Evolutionary conservation across 352 stramenopile species (phyloP).

Genomic region (Pythium insidiosum): DNA sequence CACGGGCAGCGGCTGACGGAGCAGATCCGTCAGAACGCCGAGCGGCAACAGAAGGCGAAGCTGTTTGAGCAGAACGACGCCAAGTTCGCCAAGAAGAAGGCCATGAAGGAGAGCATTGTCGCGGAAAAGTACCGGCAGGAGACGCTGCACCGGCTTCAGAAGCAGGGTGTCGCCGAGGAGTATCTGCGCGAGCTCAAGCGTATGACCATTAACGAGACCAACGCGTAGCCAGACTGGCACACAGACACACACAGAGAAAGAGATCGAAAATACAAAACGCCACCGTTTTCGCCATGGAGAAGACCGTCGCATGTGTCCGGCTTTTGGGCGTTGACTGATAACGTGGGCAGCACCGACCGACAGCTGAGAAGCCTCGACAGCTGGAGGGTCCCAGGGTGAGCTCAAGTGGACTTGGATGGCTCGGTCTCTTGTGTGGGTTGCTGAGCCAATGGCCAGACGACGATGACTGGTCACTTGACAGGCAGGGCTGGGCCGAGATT

Average conservation of each 20-base stretch:
- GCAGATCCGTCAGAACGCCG: slow-evolving; percentile 54
- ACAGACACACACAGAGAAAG: slow-evolving; percentile 50
- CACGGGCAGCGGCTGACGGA: slow-evolving; percentile 30
- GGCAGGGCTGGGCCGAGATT: too few species aligned
- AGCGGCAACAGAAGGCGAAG: slow-evolving; percentile 42
- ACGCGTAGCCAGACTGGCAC: too few species aligned
- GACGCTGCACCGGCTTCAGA: slow-evolving; percentile 50
- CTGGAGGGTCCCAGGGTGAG: too few species aligned
- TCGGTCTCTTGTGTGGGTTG: too few species aligned
- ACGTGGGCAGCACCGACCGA: too few species aligned
- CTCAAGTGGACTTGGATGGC: too few species aligned
- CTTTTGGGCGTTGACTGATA: too few species aligned
- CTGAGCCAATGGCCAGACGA: too few species aligned
- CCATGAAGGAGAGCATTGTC: slow-evolving; percentile 61
- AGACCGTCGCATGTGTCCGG: too few species aligned
- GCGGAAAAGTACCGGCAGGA: slow-evolving; percentile 66
- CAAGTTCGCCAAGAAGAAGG: slow-evolving; percentile 68
- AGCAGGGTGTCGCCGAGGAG: slow-evolving; percentile 52
- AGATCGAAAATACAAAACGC: slow-evolving; percentile 14
- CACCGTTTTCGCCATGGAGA: background rate
- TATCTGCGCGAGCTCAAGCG: slow-evolving; percentile 58
- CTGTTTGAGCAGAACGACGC: slow-evolving; percentile 61
- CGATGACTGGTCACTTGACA: too few species aligned
- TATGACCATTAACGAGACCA: slow-evolving; percentile 60
- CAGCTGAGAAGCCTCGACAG: too few species aligned